phyloP scores from a whole-genome alignment of 108 stramenopile species.

The Cyclotella cryptica region DNA sequence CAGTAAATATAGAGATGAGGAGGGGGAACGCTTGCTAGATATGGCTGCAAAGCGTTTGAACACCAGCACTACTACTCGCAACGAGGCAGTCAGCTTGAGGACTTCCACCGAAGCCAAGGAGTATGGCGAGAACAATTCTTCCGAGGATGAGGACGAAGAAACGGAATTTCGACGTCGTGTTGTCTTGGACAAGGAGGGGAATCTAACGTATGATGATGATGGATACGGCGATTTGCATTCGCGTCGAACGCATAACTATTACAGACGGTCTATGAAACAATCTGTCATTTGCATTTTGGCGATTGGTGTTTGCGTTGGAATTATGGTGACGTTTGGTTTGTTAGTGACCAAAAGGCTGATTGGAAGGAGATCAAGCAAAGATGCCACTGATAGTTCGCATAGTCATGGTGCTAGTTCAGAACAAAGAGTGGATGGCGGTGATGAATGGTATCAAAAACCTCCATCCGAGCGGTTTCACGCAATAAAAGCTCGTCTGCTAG shows the following conservation, averaged over 20 bases:
- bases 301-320: not conserved
- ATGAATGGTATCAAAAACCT: not conserved
- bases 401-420: not conserved
- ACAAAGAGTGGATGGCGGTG: not conserved
- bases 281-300: conserved; percentile 6
- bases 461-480: conserved; percentile 31
- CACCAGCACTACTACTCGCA: not conserved
- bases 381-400: not conserved
- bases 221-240: conserved; percentile 9
- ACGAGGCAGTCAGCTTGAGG: not conserved
- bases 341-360: not conserved
- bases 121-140: conserved; percentile 35
- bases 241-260: conserved; percentile 16
- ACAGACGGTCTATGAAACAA: conserved; percentile 13
- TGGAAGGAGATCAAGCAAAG: not conserved
- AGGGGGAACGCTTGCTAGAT: conserved; percentile 30
- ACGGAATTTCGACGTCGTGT: conserved; percentile 19
- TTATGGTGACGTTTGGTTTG: not conserved
- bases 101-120: conserved; percentile 6
- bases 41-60: conserved; percentile 19
- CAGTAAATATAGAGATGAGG: conserved; percentile 35
- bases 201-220: conserved; percentile 25
- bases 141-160: conserved; percentile 2
- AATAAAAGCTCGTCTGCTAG: conserved; percentile 19
- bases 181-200: conserved; percentile 31